Percentiles rank a stretch among this genome's conserved stretches.
Conservation (phyloP, 345 rosid genomes). For the Populus ilicifolia region DNA sequence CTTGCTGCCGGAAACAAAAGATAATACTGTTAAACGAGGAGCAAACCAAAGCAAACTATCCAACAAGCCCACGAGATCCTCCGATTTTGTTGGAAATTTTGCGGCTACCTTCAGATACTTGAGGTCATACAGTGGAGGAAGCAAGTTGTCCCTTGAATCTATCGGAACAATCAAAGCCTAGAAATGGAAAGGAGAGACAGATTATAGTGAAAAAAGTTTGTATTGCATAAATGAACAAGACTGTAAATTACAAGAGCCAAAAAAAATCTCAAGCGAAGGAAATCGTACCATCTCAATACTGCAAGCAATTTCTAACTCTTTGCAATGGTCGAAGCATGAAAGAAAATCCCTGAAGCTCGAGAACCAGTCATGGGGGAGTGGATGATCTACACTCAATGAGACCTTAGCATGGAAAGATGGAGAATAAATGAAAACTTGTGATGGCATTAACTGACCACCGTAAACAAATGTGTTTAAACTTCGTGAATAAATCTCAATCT, state of each 20-base stretch:
- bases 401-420: not conserved
- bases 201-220: not conserved
- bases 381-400: not conserved
- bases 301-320: not conserved
- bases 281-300: not conserved
- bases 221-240: not conserved
- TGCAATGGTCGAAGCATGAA: not conserved
- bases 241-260: too few species aligned
- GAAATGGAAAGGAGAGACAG: not conserved
- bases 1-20: not conserved
- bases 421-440: not conserved
- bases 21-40: not conserved
- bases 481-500: not conserved
- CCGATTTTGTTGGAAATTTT: not conserved
- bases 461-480: not conserved
- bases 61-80: not conserved
- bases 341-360: not conserved
- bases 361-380: not conserved
- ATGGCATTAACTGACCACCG: not conserved
- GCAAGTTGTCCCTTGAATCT: not conserved
- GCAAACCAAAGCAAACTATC: not conserved
- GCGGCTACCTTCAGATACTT: not conserved
- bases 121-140: not conserved
- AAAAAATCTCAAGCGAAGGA: not conserved
- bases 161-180: not conserved